These are phyloP conservation scores for Rutstroemia sp. DNA, from an alignment of 2,329 filamentous ascomycete species.

Conservation along the genomic window DNA sequence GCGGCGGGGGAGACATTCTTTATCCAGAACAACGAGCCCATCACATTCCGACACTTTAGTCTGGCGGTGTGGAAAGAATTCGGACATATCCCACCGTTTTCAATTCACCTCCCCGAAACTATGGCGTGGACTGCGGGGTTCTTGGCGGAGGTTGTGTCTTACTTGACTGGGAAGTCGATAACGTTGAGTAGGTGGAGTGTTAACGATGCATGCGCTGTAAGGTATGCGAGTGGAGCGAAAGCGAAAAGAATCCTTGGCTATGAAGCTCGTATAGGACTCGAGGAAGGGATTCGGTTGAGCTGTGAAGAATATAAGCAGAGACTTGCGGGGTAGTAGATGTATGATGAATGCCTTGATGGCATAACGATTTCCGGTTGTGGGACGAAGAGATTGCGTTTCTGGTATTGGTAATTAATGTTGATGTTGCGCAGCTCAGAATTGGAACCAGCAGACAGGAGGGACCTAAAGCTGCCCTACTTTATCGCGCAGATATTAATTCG, in stretches of 20 bases:
- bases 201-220: conserved; percentile 3
- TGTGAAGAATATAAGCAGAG: conserved; percentile 1
- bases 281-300: conserved; percentile 4
- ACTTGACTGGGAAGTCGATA: neutral
- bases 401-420: too few relatives aligned
- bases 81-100: neutral
- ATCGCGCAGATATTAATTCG: too few relatives aligned
- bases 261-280: neutral
- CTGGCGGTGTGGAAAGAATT: conserved; percentile 4
- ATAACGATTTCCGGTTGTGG: neutral
- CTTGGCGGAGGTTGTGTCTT: neutral
- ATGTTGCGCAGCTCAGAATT: too few relatives aligned
- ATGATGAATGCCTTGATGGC: neutral
- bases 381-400: too few relatives aligned
- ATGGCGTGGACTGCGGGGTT: neutral
- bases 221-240: conserved; percentile 2
- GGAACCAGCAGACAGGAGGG: too few relatives aligned
- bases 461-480: too few relatives aligned
- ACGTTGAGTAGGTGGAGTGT: conserved; percentile 2
- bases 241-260: neutral
- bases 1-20: conserved; percentile 1
- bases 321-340: neutral
- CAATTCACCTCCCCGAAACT: neutral
- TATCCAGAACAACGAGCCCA: conserved; percentile 1
- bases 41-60: neutral